These are phyloP conservation scores for Collybiopsis luxurians DNA, from an alignment of 768 basidiomycete genomes.

Conservation along the genomic window DNA sequence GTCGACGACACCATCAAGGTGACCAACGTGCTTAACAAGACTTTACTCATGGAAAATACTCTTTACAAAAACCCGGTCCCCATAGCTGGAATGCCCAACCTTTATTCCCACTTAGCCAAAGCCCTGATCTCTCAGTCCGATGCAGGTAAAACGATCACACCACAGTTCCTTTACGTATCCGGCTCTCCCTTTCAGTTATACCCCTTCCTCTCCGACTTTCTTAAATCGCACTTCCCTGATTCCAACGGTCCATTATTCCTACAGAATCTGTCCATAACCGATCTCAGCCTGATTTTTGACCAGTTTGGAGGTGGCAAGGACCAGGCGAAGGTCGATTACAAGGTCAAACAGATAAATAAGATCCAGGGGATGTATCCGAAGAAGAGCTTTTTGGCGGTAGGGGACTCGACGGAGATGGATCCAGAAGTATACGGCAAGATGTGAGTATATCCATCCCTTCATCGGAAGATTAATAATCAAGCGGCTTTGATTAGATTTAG, in stretches of 20 bases:
- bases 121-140: slow-evolving; percentile 22
- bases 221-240: slow-evolving; percentile 29
- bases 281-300: slow-evolving; percentile 26
- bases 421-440: slow-evolving; percentile 42
- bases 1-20: slow-evolving; percentile 45
- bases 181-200: slow-evolving; percentile 44
- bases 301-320: slow-evolving; percentile 14
- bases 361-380: slow-evolving; percentile 40
- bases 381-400: slow-evolving; percentile 40
- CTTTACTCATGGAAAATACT: slow-evolving; percentile 31
- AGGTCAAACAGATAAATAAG: slow-evolving; percentile 33
- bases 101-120: slow-evolving; percentile 33
- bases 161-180: slow-evolving; percentile 40
- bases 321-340: slow-evolving; percentile 28
- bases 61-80: slow-evolving; percentile 36
- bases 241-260: slow-evolving; percentile 37
- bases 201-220: slow-evolving; percentile 41
- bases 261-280: slow-evolving; percentile 33
- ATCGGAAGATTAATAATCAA: background rate
- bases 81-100: slow-evolving; percentile 42
- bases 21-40: slow-evolving; percentile 34
- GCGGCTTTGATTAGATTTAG: too few relatives aligned
- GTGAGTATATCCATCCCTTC: slow-evolving; percentile 22
- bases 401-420: slow-evolving; percentile 45
- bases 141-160: slow-evolving; percentile 4